Conservation (phyloP, 2,329 filamentous ascomycete species). For the Capronia epimyces region DNA sequence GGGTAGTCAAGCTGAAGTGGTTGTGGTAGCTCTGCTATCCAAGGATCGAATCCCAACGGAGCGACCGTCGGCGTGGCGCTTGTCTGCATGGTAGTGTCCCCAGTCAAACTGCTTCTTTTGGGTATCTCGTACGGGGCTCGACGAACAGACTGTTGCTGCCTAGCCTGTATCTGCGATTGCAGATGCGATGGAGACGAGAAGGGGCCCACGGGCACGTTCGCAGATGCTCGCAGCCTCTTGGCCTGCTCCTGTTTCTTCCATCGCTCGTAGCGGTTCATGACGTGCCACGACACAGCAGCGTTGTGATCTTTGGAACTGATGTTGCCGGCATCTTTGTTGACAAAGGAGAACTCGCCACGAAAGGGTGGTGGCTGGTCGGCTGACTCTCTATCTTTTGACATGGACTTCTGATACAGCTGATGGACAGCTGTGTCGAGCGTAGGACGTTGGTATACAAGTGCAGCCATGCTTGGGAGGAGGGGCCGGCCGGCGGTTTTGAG, state of each 20-base stretch:
- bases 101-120: conserved; percentile 10
- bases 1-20: conserved; percentile 22
- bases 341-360: conserved; percentile 28
- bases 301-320: conserved; percentile 29
- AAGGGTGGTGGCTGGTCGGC: conserved; percentile 22
- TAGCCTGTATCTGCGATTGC: neutral
- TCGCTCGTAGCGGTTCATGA: conserved; percentile 28
- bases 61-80: conserved; percentile 2
- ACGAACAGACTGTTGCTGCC: conserved; percentile 17
- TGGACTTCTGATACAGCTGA: conserved; percentile 6
- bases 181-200: conserved; percentile 14
- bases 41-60: conserved; percentile 23
- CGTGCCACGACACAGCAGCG: conserved; percentile 28
- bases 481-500: conserved; percentile 13
- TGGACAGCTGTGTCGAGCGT: conserved; percentile 3
- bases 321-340: conserved; percentile 29
- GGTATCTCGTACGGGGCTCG: conserved; percentile 10
- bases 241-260: conserved; percentile 29
- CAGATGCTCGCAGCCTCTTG: conserved; percentile 22
- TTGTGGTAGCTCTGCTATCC: conserved; percentile 19
- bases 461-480: conserved; percentile 9
- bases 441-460: conserved; percentile 14
- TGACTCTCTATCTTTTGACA: conserved; percentile 22
- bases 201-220: conserved; percentile 23
- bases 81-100: conserved; percentile 5